A percentile compares a stretch with the other conserved stretches of the same genome.
Evolutionary conservation across 768 basidiomycete genomes (phyloP).

Genomic region (Tremella fuciformis): DNA sequence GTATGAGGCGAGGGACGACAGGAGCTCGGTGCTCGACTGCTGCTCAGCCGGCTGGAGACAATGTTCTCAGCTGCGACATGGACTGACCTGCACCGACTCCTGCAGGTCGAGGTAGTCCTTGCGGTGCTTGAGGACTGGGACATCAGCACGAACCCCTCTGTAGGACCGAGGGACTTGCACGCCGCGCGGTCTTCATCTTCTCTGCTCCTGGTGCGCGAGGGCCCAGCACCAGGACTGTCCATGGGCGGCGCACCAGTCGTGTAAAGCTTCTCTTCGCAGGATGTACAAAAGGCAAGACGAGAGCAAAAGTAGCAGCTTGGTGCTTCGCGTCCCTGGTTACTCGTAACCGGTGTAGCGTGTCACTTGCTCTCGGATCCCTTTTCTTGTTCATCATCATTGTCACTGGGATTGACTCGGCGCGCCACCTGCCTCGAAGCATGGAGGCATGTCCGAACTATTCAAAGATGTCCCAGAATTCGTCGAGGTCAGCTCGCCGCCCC

Average conservation of each 20-base stretch:
- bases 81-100: conserved; percentile 37
- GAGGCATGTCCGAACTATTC: conserved; percentile 55
- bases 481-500: conserved; percentile 61
- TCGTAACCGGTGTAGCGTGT: too few relatives aligned
- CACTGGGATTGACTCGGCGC: not conserved
- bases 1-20: conserved; percentile 85
- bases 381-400: not conserved
- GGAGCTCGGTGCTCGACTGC: conserved; percentile 78
- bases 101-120: conserved; percentile 42
- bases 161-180: conserved; percentile 15
- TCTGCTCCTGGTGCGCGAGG: conserved; percentile 17
- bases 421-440: not conserved
- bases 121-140: conserved; percentile 23
- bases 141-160: not conserved
- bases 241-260: not conserved
- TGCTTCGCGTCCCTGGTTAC: too few relatives aligned
- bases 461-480: conserved; percentile 92
- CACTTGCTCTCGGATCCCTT: not conserved
- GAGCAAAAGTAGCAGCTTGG: too few relatives aligned
- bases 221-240: conserved; percentile 34
- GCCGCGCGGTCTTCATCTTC: conserved; percentile 26
- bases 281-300: too few relatives aligned
- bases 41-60: not conserved
- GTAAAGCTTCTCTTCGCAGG: too few relatives aligned
- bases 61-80: not conserved